Evolutionary conservation across 441 rosid species (phyloP).

Genomic region (Gossypium davidsonii): DNA sequence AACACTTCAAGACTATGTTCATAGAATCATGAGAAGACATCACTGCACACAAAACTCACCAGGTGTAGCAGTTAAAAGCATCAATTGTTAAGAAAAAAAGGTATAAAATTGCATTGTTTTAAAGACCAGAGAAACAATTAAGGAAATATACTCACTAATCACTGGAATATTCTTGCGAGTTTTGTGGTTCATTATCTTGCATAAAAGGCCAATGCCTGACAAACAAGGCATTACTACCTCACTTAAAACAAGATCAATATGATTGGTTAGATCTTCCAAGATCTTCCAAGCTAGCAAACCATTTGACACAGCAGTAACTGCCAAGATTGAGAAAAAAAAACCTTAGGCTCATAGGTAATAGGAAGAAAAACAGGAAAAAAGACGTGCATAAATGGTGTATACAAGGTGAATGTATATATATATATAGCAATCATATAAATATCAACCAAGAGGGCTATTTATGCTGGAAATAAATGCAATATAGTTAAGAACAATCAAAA

Average conservation of each 20-base stretch:
- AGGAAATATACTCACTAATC: conserved; percentile 34
- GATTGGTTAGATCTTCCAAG: conserved; percentile 32
- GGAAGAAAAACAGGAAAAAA: neutral
- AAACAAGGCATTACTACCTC: conserved; percentile 39
- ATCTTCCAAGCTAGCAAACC: conserved; percentile 42
- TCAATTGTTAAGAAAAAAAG: conserved; percentile 12
- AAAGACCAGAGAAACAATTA: neutral
- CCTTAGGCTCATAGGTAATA: neutral
- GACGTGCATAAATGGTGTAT: neutral
- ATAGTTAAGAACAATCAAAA: neutral
- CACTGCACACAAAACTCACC: conserved; percentile 40
- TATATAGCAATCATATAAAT: neutral
- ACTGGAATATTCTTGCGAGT: conserved; percentile 35
- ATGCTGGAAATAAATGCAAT: neutral
- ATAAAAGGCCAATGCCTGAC: conserved; percentile 38
- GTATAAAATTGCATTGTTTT: neutral
- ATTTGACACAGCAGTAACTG: conserved; percentile 32
- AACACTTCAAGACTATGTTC: conserved; percentile 44
- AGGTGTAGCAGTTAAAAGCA: conserved; percentile 21
- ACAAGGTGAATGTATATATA: neutral
- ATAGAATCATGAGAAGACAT: conserved; percentile 47
- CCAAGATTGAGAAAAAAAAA: neutral
- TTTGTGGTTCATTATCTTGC: conserved; percentile 41
- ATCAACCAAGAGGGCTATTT: neutral
- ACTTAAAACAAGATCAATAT: conserved; percentile 37